Percentiles rank a stretch among this genome's conserved stretches.
Evolutionary conservation across 1,139 yeast species (phyloP).

Genomic region (Diutina ranongensis): DNA sequence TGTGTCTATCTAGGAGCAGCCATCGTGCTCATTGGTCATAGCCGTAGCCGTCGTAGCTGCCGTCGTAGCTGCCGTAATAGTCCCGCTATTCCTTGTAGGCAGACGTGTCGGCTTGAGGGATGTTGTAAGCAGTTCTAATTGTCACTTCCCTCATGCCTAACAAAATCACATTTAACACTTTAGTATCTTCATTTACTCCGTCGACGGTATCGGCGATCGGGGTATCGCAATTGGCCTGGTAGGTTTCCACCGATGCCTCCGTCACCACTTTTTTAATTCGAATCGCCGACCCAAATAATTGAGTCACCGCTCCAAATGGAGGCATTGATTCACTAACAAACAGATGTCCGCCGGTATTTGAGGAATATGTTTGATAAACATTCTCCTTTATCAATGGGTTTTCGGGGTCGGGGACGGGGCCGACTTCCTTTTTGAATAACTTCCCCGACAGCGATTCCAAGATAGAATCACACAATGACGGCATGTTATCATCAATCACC

Average conservation of each 20-base stretch:
- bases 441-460: conserved; percentile 21
- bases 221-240: conserved; percentile 8
- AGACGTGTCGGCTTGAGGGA: background rate
- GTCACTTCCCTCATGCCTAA: conserved; percentile 6
- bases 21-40: no score
- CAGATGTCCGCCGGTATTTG: conserved; percentile 9
- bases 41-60: no score
- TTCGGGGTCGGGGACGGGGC: conserved; percentile 2
- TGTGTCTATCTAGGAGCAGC: no score
- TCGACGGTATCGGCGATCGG: background rate
- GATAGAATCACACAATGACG: conserved; percentile 26
- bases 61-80: no score
- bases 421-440: conserved; percentile 10
- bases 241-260: conserved; percentile 23
- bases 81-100: no score
- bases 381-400: conserved; percentile 14
- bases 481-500: conserved; percentile 23
- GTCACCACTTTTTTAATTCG: conserved; percentile 26
- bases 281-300: conserved; percentile 7
- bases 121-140: background rate
- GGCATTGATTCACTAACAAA: conserved; percentile 26
- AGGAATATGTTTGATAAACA: conserved; percentile 5
- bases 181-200: background rate
- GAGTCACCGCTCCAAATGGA: conserved; percentile 27
- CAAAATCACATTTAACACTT: background rate